Evolutionary conservation across 495 filamentous ascomycete species (phyloP), one percentile per base, ranked within the genome.

Genomic region (Ramalina intermedia): DNA sequence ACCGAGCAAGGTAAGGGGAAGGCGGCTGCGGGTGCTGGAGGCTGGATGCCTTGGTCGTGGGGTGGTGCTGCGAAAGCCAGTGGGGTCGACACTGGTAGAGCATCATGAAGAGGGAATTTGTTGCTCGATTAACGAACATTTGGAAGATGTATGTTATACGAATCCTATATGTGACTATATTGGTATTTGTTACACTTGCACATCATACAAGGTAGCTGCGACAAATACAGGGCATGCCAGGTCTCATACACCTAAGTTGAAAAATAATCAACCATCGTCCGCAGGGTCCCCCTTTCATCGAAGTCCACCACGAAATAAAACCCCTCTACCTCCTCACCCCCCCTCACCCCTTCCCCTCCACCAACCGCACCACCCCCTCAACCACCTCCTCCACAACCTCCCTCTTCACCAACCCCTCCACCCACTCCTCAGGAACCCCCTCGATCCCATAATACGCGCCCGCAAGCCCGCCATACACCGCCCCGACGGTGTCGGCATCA

Each of bases 41-140:
- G 69, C 2, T 81, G 79, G 80, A 69, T 80, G 63, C 71, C 75
- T 6, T 80, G 79, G 70, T 70, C 65, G 38, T 80, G 78, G 77
- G 43, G 37, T 4, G 50, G 50, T 33, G 43, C 20, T 13, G 49
- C 44, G 35, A 49, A 37, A 17, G 50, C 53, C 7, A 49, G 43
- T 17, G 49, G 53, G 4, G 21, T 52, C 12, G 49, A 55, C 29
- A 35, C 53, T 41, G 49, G 49, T 14, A 9, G 14, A 2, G 36
- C 36, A 8, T 54, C 37, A 54, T 12, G 3, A 14, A 12, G 29
- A 33, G 29, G 2, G 29, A 2, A 20, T 20, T 33, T 33, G 29
- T 9, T 18, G 36, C 29, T 33, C 8, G 7, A 11, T 6, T 33
- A 13, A 33, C 7, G 29, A 9, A 33, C 8, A 13, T 9, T 13